Conservation (phyloP, 202 grass and related monocot species). For the Schoenoplectus tabernaemontani region DNA sequence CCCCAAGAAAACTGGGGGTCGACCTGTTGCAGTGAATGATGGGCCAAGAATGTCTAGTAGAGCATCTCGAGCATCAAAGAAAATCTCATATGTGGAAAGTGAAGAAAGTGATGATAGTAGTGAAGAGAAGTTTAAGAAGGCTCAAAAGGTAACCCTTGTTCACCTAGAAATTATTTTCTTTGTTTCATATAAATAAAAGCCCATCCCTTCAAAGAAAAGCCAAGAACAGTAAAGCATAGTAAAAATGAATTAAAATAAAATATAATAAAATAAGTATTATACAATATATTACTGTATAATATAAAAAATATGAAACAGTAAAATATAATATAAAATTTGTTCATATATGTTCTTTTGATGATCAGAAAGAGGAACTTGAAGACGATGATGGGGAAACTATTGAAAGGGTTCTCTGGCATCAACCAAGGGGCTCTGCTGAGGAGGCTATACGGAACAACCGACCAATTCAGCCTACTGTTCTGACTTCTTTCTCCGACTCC, state of each 20-base stretch:
- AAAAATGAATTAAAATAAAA: not conserved
- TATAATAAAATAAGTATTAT: not conserved
- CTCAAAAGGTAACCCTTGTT: conserved; percentile 56
- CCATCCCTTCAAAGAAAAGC: not conserved
- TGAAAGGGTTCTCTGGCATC: conserved; percentile 92
- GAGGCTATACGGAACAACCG: conserved; percentile 60
- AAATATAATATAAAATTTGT: not conserved
- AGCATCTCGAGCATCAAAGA: conserved; percentile 50
- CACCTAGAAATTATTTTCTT: conserved; percentile 1
- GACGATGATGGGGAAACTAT: conserved; percentile 75
- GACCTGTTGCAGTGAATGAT: conserved; percentile 28
- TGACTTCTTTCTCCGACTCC: conserved; percentile 46
- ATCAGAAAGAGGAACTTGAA: conserved; percentile 73
- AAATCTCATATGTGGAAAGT: conserved; percentile 97
- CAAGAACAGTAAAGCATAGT: not conserved
- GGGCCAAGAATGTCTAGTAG: conserved; percentile 81
- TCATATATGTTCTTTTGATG: conserved; percentile 14
- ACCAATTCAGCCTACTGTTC: conserved; percentile 67
- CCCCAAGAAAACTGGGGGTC: conserved; percentile 38
- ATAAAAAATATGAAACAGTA: not conserved
- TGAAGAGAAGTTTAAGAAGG: conserved; percentile 64
- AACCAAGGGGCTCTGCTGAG: conserved; percentile 66
- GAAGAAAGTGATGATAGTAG: conserved; percentile 73
- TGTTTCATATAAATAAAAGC: not conserved
- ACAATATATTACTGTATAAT: not conserved